Evolutionary conservation across 495 filamentous ascomycete genomes (phyloP), one percentile per base, ranked within the genome.

Genomic region (Penicillium maclennaniae): DNA sequence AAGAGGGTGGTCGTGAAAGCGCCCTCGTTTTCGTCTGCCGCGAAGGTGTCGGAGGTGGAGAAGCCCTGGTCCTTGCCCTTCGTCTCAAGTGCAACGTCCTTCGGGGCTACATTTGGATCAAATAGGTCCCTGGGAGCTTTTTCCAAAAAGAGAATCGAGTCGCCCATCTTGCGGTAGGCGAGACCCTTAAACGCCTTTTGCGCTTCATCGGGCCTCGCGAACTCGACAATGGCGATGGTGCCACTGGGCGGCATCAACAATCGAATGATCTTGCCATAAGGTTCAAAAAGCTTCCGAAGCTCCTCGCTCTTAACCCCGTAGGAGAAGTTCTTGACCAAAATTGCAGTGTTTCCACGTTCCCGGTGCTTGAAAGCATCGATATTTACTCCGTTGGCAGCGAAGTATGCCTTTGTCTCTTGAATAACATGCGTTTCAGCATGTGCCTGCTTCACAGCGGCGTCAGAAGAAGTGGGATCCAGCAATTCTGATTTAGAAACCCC

Each of bases 351-450:
- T 40, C 91, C 92, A 58, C 91, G 83, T 57, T 90, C 81, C 40
- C 82, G 79, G 34, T 79, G 83, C 66, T 91, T 91, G 72, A 99
- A 97, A 8, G 92, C 85, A 50, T 96, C 82, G 19, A 99, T 76
- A 66, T 97, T 89, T 7, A 97, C 88, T 19, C 93, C 93, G 47
- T 96, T 86, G 7, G 84, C 75, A 21, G 79, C 74, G 61, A 99
- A 96, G 69, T 92, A 99, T 12, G 83, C 73, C 65, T 96, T 97
- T 0, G 92, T 95, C 66, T 97, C 95, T 74, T 95, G 89, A 54
- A 99, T 97, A 45, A 96, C 80, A 56, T 92, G 87, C 19, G 95
- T 97, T 73, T 99, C 93, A 36, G 95, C 93, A 67, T 95, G 88
- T 37, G 93, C 93, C 74, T 97, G 93, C 71, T 92, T 95, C 37